Evolutionary conservation across 78 protist species (phyloP).

Genomic region (Protostelium mycophagum): DNA sequence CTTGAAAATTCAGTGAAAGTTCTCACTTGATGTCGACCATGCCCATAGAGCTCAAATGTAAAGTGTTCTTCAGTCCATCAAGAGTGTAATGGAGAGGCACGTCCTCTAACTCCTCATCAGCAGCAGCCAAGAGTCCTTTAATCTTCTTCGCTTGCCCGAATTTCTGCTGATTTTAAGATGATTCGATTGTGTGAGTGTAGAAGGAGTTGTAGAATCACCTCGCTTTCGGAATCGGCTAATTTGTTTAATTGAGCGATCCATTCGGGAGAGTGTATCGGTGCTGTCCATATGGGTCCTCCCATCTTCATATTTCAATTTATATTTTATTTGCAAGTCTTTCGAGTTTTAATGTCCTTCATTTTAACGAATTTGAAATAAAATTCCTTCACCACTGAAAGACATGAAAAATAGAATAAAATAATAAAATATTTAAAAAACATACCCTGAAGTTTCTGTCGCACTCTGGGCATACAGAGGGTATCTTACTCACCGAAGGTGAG

Average conservation of each 20-base stretch:
- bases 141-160: constrained; percentile 35
- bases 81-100: constrained; percentile 52
- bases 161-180: background rate
- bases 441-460: constrained; percentile 30
- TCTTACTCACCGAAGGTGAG: constrained; percentile 11
- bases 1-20: constrained; percentile 6
- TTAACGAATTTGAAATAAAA: background rate
- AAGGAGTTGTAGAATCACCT: constrained; percentile 17
- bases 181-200: background rate
- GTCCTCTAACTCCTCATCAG: constrained; percentile 76
- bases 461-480: background rate
- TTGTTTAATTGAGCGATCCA: constrained; percentile 14
- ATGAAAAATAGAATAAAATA: too few species aligned
- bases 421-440: background rate
- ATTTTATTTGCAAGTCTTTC: background rate
- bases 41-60: constrained; percentile 12
- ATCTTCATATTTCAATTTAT: background rate
- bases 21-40: background rate
- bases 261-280: constrained; percentile 64
- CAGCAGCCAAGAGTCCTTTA: constrained; percentile 57
- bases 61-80: constrained; percentile 18
- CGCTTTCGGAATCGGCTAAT: constrained; percentile 19
- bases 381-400: too few species aligned
- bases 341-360: background rate
- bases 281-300: constrained; percentile 93